These are phyloP conservation scores for Suillus occidentalis DNA, from an alignment of 768 basidiomycete species.

Conservation along the genomic window DNA sequence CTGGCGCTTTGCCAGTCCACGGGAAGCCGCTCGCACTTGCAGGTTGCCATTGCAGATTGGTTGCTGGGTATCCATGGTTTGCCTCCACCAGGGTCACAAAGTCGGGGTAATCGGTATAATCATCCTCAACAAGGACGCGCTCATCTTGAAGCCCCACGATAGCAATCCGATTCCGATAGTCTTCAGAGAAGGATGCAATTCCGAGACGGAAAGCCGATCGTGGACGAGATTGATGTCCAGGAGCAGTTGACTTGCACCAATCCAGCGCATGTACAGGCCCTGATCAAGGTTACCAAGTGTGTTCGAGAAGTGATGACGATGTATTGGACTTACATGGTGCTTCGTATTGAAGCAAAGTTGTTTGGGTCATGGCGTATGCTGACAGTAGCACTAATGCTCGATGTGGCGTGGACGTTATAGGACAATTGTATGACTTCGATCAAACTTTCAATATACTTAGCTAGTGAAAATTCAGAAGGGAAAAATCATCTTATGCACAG, in stretches of 20 bases:
- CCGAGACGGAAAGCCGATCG: constrained; percentile 83
- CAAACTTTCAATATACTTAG: constrained; percentile 6
- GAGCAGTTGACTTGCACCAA: constrained; percentile 83
- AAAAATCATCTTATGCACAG: too few species aligned
- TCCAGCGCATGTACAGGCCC: constrained; percentile 87
- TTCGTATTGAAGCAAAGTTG: constrained; percentile 77
- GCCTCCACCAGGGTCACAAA: constrained; percentile 85
- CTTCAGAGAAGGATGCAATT: constrained; percentile 83
- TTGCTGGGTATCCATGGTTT: constrained; percentile 90
- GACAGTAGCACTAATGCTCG: constrained; percentile 5
- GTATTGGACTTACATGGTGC: constrained; percentile 66
- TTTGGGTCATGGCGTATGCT: constrained; percentile 56
- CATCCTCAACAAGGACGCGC: constrained; percentile 82
- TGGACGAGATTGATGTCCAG: constrained; percentile 69
- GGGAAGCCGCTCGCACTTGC: constrained; percentile 57
- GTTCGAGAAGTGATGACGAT: constrained; percentile 1
- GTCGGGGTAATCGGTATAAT: constrained; percentile 80
- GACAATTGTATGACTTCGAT: background rate
- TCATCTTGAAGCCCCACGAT: constrained; percentile 82
- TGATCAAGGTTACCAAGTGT: constrained; percentile 32
- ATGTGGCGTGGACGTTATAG: constrained; percentile 22
- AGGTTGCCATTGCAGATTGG: constrained; percentile 93
- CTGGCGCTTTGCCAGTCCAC: constrained; percentile 68
- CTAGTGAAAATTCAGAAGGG: background rate
- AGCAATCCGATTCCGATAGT: constrained; percentile 79